Percentiles rank a stretch among this genome's conserved stretches.
Conservation (phyloP, 176 grass and related monocot species). For the Secale cereale region DNA sequence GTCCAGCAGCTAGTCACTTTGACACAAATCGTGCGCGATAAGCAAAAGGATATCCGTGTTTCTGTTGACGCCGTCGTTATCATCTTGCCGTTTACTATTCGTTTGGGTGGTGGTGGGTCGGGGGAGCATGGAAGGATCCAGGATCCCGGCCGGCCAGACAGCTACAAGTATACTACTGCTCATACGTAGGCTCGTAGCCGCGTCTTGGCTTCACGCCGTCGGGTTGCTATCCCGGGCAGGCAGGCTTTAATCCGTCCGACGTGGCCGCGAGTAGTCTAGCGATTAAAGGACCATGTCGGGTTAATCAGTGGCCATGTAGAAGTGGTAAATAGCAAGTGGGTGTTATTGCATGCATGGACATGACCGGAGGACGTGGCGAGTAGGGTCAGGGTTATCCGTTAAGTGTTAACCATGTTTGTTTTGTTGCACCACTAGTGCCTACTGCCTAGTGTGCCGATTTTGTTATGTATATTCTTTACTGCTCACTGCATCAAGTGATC, state of each 20-base stretch:
- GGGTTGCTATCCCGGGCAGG: not conserved
- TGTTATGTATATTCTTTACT: too few relatives aligned
- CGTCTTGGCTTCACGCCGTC: not conserved
- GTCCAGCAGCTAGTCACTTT: not conserved
- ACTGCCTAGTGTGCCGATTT: too few relatives aligned
- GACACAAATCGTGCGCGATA: not conserved
- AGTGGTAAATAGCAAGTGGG: not conserved
- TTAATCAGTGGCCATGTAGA: not conserved
- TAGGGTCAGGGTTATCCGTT: not conserved
- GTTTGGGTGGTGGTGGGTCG: too few relatives aligned
- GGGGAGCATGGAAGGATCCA: not conserved
- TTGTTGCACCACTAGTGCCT: too few relatives aligned
- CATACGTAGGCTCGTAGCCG: not conserved
- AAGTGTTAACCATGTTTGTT: too few relatives aligned
- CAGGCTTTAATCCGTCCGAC: constrained; percentile 9
- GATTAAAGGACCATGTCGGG: not conserved
- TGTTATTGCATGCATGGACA: not conserved
- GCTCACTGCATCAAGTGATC: too few relatives aligned
- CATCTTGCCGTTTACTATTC: too few relatives aligned
- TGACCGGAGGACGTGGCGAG: constrained; percentile 26
- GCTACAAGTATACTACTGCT: not conserved
- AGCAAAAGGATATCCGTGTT: not conserved
- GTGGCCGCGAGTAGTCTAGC: constrained; percentile 16
- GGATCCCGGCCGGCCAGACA: not conserved
- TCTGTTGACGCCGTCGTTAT: not conserved